Base-by-base conservation (phyloP, 2,329 filamentous ascomycete genomes). In the Diaporthe ampelina region DNA sequence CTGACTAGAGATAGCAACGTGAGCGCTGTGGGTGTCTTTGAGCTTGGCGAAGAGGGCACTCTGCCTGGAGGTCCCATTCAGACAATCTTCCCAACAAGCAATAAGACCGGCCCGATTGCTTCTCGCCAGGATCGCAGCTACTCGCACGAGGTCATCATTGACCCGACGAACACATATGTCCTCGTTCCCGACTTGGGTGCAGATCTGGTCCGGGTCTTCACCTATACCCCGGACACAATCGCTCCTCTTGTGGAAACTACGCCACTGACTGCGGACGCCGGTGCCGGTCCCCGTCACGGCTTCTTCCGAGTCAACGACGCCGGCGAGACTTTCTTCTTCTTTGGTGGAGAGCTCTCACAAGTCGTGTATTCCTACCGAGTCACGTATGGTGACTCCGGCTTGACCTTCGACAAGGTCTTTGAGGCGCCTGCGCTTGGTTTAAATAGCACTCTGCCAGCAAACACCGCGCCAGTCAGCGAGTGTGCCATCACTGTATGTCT, bases 181-280 rank as follows among this genome's bases (percentile, higher is more conserved):
- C 79, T 94, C 11, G 87, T 91, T 10, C 91, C 92, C 1, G 92
- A 94, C 77, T 85, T 95, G 9, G 91, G 92, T 63, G 86, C 88
- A 74, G 92, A 94, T 77, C 78, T 90, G 9, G 81, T 94, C 61
- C 90, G 89, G 76, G 82, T 84, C 73, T 94, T 89, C 80, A 79
- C 83, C 73, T 76, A 75, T 69, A 67, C 75, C 48, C 50, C 70
- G 11, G 54, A 70, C 40, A 70, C 65, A 40, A 69, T 76, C n/a
- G 77, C 74, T 32, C 76, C 76, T 43, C 68, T 77, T 50, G 59
- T 59, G 17, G 76, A 77, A 59, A 50, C 75, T 10, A 72, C 67
- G 54, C 76, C 74, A 40, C 74, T 77, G 15, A 70, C 58, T 37
- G 72, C 76, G 32, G 73, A 70, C 11, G 74, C 76, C 32, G 76